Evolutionary conservation across 176 grass and related monocot genomes (phyloP), one percentile per base, ranked within the genome.

Genomic region (Oryza coarctata): DNA sequence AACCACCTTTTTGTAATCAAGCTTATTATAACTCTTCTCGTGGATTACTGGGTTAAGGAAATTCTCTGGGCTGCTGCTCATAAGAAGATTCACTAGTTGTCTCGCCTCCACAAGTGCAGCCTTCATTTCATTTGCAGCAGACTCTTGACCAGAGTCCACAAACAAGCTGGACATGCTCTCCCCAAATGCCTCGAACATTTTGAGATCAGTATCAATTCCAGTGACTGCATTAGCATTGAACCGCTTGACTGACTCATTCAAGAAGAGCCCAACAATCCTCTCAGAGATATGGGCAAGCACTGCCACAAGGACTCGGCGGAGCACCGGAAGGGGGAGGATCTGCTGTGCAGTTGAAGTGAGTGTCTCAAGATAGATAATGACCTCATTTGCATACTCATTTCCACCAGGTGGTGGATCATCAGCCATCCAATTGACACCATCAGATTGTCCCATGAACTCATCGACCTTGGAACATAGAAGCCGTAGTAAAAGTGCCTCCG

Each of bases 331-430:
- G 43, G 96, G 96, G 57, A 99, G 89, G 67, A 95, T 93, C 77
- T 95, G 96, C 83, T 92, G 90, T 3, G 93, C 93, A 27, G 93
- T 95, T 75, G 90, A 93, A 52, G 90, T 83, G 69, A 99, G 86
- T 0, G 96, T 99, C 71, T 99, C 96, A 14, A 99, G 91, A 38
- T 93, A 99, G 65, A 99, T 99, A 66, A 82, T 91, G 28, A 99
- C 89, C 87, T 99, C 93, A 49, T 90, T 94, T 2, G 93, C 88
- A 84, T 99, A 99, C 76, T 99, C 96, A 75, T 99, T 99, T 52
- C 91, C 96, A 4, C 80, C 88, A 9, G 70, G 76, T 29, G 89
- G 89, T 25, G 91, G 78, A 66, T 93, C 91, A 71, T 99, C 97
- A 41, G 91, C 89, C 83, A 95, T 87, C 97, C 97, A 99, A 65